Base-by-base conservation (phyloP, 805 yeast genomes). In the Candida pini region DNA sequence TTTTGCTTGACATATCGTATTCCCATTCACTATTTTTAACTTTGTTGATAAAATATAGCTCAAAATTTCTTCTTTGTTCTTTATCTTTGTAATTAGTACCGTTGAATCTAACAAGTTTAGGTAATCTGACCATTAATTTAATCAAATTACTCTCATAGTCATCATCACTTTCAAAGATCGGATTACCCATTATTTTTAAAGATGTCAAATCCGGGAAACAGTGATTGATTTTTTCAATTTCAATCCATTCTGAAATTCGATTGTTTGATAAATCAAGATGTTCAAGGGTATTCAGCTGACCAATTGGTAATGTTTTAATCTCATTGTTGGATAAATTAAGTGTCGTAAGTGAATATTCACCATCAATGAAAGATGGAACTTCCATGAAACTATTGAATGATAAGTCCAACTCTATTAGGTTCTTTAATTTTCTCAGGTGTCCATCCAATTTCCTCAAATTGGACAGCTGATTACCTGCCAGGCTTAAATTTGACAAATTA, bases 1-100 rank as follows among this genome's bases (percentile, higher is more conserved):
- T 50, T 14, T 22, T n/a, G 3, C 44, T 18, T 17, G 36, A 36
- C 2, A 36, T 23, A 26, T 57, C 44, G 27, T 56, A 63, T 1
- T 27, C 27, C 32, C 62, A 45, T 5, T 56, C 51, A 6, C 49
- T 49, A 14, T 48, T 39, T n/a, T 47, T 50, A 0, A 82, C 73
- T 40, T 66, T 66, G 5, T 77, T 65, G 19, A 82, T 60, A 40
- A 82, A 77, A 49, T 71, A 85, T 4, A 83, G 51, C 52, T 87
- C 95, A 1, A 84, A 81, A 43, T 79, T 82, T 5, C 39, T 44
- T 13, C 87, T 63, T 31, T 78, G 82, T 2, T 57, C 65, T 0
- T 29, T 36, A 3, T 61, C 49, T 13, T 22, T 12, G 7, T 85
- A 58, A 0, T 24, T 33, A 0, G 77, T 66, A 1, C 95, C 95